Evolutionary conservation across 768 basidiomycete genomes (phyloP), one percentile per base, ranked within the genome.

Genomic region (Arthromyces matolae): DNA sequence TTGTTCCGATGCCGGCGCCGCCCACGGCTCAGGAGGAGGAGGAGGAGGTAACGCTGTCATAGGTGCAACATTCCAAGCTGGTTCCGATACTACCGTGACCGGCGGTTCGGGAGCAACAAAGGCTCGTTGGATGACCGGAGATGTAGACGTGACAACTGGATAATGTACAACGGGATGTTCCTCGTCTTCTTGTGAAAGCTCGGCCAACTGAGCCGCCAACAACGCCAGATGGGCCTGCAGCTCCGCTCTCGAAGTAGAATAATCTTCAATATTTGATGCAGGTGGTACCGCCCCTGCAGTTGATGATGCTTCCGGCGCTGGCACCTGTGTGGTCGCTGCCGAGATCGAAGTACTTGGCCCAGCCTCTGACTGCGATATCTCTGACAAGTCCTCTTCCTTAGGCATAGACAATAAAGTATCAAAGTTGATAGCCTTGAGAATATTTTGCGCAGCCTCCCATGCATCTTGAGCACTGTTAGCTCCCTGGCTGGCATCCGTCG

Each of bases 391-490:
- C 19, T 68, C 67, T 25, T 71, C 71, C 10, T 61, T 50, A 10
- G 73, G 60, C 38, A 77, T 50, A 45, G 76, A 71, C 23, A 78
- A 64, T 22, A 84, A 63, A 18, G 67, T 69, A 4, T 79, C 80
- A 57, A 87, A 86, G 61, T 87, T 86, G 66, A 89, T 86, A 3
- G 85, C 86, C 56, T 83, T 80, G 44, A 89, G 71, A 38, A 89
- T 89, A 52, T 78, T 84, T 57, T 88, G 84, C 7, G 86, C 86
- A 1, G 86, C 86, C 59, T 86, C 81, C 76, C 85, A 88, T 10
- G 84, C 83, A 49, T 85, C 82, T 50, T 70, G 71, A n/a, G 70
- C 72, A 37, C 76, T 72, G 13, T 58, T 70, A 8, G 48, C 56
- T 61, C 40, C 71, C 70, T 13, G 48, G 9, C 22, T 43, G 16